Percentiles rank a stretch among this genome's conserved stretches.
phyloP scores from a whole-genome alignment of 169 alveolate species.

The Cardiosporidium cionae region DNA sequence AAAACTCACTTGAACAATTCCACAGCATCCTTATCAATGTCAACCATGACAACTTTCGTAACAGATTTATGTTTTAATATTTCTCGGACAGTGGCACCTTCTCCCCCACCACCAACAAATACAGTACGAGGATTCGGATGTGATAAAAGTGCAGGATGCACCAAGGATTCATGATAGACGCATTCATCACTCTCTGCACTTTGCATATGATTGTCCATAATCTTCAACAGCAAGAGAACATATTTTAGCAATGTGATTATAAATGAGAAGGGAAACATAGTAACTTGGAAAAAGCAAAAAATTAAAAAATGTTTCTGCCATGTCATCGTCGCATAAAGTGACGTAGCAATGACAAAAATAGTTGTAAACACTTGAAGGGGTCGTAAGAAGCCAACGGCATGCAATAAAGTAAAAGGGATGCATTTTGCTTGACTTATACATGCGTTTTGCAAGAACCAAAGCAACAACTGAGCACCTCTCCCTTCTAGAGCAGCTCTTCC shows the following conservation, averaged over 20 bases:
- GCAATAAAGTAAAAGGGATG: not conserved
- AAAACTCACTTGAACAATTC: conserved; percentile 2
- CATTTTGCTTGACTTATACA: no score
- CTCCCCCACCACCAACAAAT: conserved; percentile 25
- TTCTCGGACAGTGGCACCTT: conserved; percentile 25
- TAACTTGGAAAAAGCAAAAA: not conserved
- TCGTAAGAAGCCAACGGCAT: not conserved
- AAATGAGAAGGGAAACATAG: not conserved
- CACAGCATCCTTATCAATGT: conserved; percentile 10
- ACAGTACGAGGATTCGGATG: conserved; percentile 17
- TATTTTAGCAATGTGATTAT: not conserved
- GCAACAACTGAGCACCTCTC: no score
- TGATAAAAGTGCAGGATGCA: conserved; percentile 18
- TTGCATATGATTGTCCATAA: conserved; percentile 1
- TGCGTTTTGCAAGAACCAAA: no score
- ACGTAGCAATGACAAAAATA: not conserved
- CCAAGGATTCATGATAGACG: conserved; percentile 12
- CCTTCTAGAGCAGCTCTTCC: no score
- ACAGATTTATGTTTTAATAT: conserved; percentile 1
- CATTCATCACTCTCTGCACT: conserved; percentile 12
- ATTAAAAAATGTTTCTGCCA: not conserved
- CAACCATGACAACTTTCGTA: conserved; percentile 13
- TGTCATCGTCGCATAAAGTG: not conserved
- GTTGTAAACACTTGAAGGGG: not conserved
- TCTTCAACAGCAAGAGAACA: not conserved